phyloP scores from a whole-genome alignment of 352 stramenopile genomes.

The Phytophthora nicotianae region DNA sequence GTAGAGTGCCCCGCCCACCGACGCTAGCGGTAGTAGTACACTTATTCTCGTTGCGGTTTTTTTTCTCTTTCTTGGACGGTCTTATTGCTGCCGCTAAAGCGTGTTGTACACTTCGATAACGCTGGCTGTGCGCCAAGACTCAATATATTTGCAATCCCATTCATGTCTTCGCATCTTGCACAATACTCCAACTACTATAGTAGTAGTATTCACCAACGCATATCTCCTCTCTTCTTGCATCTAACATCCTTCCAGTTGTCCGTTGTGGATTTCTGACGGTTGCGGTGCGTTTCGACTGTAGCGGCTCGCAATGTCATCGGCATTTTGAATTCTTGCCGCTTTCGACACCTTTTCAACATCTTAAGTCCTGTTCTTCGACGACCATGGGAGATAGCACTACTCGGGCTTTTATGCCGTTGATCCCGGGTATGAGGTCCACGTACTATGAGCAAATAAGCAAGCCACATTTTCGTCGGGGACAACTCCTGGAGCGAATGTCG shows the following conservation, averaged over 20 bases:
- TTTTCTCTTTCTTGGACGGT: slow-evolving; percentile 22
- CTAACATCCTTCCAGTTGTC: slow-evolving; percentile 5
- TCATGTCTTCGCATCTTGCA: slow-evolving; percentile 11
- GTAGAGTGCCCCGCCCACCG: slow-evolving; percentile 46
- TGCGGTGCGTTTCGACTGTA: slow-evolving; percentile 30
- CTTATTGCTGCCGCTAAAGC: slow-evolving; percentile 32
- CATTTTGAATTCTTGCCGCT: not conserved
- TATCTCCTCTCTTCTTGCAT: no score
- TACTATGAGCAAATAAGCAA: slow-evolving; percentile 51
- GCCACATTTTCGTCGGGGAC: slow-evolving; percentile 60
- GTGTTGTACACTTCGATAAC: slow-evolving; percentile 38
- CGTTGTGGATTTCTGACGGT: slow-evolving; percentile 28
- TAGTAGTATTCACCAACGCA: no score
- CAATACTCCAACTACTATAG: no score
- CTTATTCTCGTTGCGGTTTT: slow-evolving; percentile 46
- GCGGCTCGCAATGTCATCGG: not conserved
- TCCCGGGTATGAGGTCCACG: slow-evolving; percentile 63
- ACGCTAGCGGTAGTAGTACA: slow-evolving; percentile 52
- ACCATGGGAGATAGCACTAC: slow-evolving; percentile 20
- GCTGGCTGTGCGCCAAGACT: slow-evolving; percentile 29
- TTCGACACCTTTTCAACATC: slow-evolving; percentile 19
- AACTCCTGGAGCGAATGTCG: slow-evolving; percentile 70
- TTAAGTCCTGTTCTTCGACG: not conserved
- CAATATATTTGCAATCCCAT: slow-evolving; percentile 46
- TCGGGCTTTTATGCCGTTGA: slow-evolving; percentile 38